Conservation (phyloP, 2,329 filamentous ascomycete genomes). For the Fusarium sterilihyphosum region DNA sequence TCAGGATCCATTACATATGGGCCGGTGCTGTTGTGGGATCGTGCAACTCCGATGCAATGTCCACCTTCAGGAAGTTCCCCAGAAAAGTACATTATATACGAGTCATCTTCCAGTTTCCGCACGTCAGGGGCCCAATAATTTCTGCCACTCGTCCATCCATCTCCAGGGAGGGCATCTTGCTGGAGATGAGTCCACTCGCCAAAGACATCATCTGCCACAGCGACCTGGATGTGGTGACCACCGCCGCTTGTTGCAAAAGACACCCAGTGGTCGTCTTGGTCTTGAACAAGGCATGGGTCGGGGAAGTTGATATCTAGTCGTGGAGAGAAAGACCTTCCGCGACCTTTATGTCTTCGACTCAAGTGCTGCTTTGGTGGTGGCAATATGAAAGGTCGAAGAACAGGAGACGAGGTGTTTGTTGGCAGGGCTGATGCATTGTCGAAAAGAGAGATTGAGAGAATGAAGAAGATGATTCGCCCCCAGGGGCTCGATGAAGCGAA, state of each 20-base stretch:
- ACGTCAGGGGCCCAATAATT: conserved; percentile 73
- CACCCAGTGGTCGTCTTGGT: conserved; percentile 61
- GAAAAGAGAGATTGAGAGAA: conserved; percentile 10
- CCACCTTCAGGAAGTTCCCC: conserved; percentile 54
- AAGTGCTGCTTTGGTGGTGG: conserved; percentile 14
- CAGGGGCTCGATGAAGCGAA: conserved; percentile 11
- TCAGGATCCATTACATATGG: conserved; percentile 60
- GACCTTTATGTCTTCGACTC: conserved; percentile 21
- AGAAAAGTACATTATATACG: conserved; percentile 70
- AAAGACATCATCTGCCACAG: conserved; percentile 58
- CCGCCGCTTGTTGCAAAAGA: conserved; percentile 66
- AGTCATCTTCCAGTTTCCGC: conserved; percentile 57
- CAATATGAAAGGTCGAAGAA: conserved; percentile 3
- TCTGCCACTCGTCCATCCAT: conserved; percentile 62
- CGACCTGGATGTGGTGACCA: conserved; percentile 63
- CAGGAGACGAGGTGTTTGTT: neutral
- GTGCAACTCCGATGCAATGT: conserved; percentile 70
- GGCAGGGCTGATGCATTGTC: conserved; percentile 9
- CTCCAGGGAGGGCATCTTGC: conserved; percentile 64
- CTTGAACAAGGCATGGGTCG: conserved; percentile 63
- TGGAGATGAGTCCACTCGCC: conserved; percentile 59
- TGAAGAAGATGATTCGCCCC: conserved; percentile 1
- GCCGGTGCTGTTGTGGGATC: conserved; percentile 57
- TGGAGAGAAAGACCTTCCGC: conserved; percentile 12
- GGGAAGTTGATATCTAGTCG: conserved; percentile 57